Evolutionary conservation across 2,329 filamentous ascomycete genomes (phyloP).

Genomic region (Botrytis byssoidea): DNA sequence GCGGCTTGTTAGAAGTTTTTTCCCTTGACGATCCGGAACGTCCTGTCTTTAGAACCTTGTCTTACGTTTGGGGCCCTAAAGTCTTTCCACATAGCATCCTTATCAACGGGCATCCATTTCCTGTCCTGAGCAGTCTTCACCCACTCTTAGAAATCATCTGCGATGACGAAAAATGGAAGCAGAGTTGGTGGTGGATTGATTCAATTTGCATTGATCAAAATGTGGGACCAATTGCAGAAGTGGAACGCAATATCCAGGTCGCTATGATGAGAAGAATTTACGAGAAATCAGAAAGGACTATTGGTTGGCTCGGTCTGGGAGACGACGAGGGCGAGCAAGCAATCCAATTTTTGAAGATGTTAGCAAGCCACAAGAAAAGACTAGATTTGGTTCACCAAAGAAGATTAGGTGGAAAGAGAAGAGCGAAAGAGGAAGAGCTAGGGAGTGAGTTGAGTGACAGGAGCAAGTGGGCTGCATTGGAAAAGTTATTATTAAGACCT

Average conservation of each 20-base stretch:
- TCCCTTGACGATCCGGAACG: not conserved
- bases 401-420: not conserved
- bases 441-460: not conserved
- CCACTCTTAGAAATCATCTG: not conserved
- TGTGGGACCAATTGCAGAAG: not conserved
- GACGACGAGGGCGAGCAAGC: not conserved
- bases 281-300: not conserved
- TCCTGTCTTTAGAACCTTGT: not conserved
- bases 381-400: not conserved
- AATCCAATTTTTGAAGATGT: not conserved
- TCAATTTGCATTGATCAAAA: slow-evolving; percentile 7
- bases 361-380: not conserved
- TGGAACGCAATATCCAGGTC: not conserved
- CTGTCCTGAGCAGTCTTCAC: not conserved
- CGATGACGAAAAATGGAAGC: not conserved
- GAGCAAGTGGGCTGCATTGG: slow-evolving; percentile 12
- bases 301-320: slow-evolving; percentile 1
- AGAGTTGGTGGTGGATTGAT: slow-evolving; percentile 11
- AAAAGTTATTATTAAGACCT: slow-evolving; percentile 15
- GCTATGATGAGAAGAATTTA: slow-evolving; percentile 1
- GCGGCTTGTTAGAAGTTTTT: slow-evolving; percentile 15
- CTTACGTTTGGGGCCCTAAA: not conserved
- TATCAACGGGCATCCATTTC: not conserved
- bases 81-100: not conserved
- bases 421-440: not conserved